Evolutionary conservation across 495 filamentous ascomycete genomes (phyloP), one percentile per base, ranked within the genome.

Genomic region (Hypoxylon crocopeplum): DNA sequence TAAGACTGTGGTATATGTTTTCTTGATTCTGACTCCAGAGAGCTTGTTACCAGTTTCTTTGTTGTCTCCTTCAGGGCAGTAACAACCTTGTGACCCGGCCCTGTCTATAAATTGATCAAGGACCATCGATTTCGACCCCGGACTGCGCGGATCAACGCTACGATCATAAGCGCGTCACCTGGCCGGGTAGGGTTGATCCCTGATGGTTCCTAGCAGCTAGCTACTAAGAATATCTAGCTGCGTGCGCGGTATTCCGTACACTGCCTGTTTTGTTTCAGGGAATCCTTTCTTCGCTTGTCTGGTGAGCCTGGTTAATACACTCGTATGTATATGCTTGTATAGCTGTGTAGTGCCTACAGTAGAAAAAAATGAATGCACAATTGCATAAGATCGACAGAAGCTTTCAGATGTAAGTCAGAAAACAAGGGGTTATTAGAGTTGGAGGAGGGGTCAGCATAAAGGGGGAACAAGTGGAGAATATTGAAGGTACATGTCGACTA

Each of bases 111-210:
- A 64, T 64, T 53, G 42, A 57, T 39, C 40, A 53, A 59, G 54
- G 54, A 59, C 60, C 30, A 59, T 53, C 38, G 54, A 50, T 48
- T 64, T 51, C 32, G 13, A 64, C 61, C 61, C 61, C 61, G 49
- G 61, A 64, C 61, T 59, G 25, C 37, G 55, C 61, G 49, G 49
- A 64, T 64, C 54, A 54, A 19, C 60, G 33, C 60, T 59, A 64
- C 60, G 60, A 64, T 64, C 50, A 42, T 56, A 59, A 50, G 61
- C 61, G 61, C 61, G 55, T 59, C 61, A 64, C 48, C 61, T 64
- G 34, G 55, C 39, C 48, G 61, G n/a, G 61, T 64, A 64, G 49
- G 61, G 54, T 64, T 57, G 1, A 55, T 44, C 61, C 61, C 54
- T 55, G 49, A 55, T 33, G 7, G 7, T 25, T 57, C 30, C 29